phyloP scores from a whole-genome alignment of 2,329 filamentous ascomycete species.

The Diaporthe sp. region DNA sequence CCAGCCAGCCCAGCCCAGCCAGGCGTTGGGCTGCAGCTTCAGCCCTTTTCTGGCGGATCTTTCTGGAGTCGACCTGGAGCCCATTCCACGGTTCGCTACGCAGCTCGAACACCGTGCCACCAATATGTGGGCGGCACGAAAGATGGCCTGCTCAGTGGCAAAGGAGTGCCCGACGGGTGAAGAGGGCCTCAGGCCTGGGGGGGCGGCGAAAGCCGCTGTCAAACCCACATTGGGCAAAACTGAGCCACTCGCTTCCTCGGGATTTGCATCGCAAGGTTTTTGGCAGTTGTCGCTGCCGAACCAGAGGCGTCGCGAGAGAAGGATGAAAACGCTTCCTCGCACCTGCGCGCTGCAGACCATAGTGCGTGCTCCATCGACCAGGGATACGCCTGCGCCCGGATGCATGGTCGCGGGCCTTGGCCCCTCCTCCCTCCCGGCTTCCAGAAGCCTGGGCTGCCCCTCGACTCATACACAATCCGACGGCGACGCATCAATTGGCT shows the following conservation, averaged over 20 bases:
- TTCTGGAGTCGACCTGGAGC: background rate
- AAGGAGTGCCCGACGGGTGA: constrained; percentile 18
- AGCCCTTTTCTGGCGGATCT: constrained; percentile 31
- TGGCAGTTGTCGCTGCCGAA: constrained; percentile 3
- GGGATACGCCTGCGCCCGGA: constrained; percentile 33
- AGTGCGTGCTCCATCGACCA: constrained; percentile 7
- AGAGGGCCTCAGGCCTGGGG: background rate
- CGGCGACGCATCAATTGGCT: constrained; percentile 19
- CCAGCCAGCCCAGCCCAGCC: constrained; percentile 14
- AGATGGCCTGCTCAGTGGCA: constrained; percentile 13
- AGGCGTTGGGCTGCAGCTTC: constrained; percentile 31
- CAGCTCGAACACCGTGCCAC: constrained; percentile 7
- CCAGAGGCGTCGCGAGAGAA: background rate
- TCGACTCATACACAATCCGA: background rate
- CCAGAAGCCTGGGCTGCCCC: constrained; percentile 2
- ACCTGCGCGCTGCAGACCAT: background rate
- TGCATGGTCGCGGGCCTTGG: constrained; percentile 20
- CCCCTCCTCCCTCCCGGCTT: constrained; percentile 6
- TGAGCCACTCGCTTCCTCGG: constrained; percentile 11
- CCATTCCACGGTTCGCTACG: constrained; percentile 3
- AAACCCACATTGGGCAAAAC: constrained; percentile 21
- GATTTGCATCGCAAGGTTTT: background rate
- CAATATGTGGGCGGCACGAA: background rate
- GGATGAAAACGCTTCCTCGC: background rate
- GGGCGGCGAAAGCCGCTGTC: constrained; percentile 28